phyloP scores from a whole-genome alignment of 352 stramenopile genomes.

The Thalassiosira sp. region DNA sequence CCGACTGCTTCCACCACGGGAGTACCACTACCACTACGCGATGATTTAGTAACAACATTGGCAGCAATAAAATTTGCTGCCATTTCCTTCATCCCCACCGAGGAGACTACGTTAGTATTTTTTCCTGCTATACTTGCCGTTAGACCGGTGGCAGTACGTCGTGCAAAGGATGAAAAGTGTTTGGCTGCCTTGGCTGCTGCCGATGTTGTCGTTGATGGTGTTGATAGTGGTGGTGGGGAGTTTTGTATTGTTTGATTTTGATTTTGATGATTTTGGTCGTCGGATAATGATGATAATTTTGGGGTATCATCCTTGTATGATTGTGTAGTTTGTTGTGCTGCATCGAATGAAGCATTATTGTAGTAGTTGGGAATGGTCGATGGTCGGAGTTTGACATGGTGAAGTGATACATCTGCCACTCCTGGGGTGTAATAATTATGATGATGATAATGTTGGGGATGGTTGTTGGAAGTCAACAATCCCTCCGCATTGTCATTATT shows the following conservation, averaged over 20 bases:
- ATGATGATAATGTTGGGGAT: not conserved
- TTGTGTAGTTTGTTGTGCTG: not conserved
- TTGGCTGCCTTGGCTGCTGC: conserved; percentile 4
- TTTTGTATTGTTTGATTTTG: too few species aligned
- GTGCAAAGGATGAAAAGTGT: conserved; percentile 14
- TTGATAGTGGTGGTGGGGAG: not conserved
- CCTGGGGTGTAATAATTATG: conserved; percentile 31
- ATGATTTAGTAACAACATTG: conserved; percentile 11
- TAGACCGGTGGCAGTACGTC: too few species aligned
- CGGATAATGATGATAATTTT: not conserved
- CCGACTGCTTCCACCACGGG: not conserved
- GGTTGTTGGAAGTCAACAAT: not conserved
- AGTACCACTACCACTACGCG: too few species aligned
- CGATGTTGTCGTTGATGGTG: not conserved
- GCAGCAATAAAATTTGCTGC: not conserved
- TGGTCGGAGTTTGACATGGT: conserved; percentile 41
- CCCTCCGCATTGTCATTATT: not conserved
- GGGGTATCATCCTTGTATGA: not conserved
- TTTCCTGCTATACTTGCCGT: not conserved
- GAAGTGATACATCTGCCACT: conserved; percentile 40
- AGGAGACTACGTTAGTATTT: too few species aligned
- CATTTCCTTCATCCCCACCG: conserved; percentile 23
- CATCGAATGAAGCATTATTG: not conserved
- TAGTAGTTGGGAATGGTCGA: conserved; percentile 33
- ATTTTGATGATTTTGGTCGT: conserved; percentile 3